phyloP scores from a whole-genome alignment of 2,329 filamentous ascomycete species.

The Epichloe baconii region DNA sequence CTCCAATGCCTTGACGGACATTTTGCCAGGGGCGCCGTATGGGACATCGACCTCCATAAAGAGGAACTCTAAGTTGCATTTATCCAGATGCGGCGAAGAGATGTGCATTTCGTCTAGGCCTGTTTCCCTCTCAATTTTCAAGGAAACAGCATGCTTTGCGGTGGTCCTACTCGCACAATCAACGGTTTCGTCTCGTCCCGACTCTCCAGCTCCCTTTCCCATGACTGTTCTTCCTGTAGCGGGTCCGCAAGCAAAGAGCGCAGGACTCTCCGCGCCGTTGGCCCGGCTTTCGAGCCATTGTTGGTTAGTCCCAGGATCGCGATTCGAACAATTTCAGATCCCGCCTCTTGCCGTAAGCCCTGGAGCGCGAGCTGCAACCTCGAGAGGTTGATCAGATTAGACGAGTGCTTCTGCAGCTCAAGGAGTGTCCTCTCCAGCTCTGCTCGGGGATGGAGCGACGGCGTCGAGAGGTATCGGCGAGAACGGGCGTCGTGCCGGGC shows the following conservation, averaged over 20 bases:
- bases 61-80: conserved; percentile 51
- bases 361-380: conserved; percentile 58
- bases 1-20: conserved; percentile 31
- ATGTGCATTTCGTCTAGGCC: conserved; percentile 47
- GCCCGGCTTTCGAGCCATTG: conserved; percentile 23
- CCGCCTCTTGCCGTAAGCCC: conserved; percentile 43
- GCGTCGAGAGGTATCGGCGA: conserved; percentile 17
- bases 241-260: conserved; percentile 60
- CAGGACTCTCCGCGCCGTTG: conserved; percentile 50
- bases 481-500: conserved; percentile 9
- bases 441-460: conserved; percentile 23
- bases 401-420: conserved; percentile 47
- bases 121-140: conserved; percentile 17
- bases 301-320: conserved; percentile 39
- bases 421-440: conserved; percentile 47
- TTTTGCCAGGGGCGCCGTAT: conserved; percentile 17
- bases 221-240: conserved; percentile 45
- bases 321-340: conserved; percentile 44
- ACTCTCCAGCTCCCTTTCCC: conserved; percentile 50
- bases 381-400: conserved; percentile 52
- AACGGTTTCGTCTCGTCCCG: conserved; percentile 43
- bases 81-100: conserved; percentile 48
- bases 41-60: conserved; percentile 37
- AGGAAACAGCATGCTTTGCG: conserved; percentile 14
- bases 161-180: conserved; percentile 42